Conservation (phyloP, 2,329 filamentous ascomycete species). For the Xylariaceae sp. region DNA sequence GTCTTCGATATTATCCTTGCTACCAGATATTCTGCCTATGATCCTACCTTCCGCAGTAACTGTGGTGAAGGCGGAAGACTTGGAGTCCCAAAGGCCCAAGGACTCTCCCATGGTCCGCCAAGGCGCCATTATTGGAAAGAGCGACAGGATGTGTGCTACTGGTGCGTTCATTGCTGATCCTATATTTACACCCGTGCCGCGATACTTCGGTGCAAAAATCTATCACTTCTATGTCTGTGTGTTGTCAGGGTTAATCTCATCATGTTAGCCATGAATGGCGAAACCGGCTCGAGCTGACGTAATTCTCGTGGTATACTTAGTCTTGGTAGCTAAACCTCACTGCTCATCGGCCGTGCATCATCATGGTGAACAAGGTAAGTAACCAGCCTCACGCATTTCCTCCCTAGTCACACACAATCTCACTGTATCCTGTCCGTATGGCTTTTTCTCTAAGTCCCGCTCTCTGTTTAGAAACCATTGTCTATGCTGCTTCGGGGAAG, state of each 20-base stretch:
- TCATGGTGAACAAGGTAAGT: conserved; percentile 59
- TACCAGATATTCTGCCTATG: conserved; percentile 55
- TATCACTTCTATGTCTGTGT: too few relatives aligned
- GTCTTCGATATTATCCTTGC: conserved; percentile 44
- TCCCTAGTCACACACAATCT: not conserved
- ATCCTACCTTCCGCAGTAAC: conserved; percentile 54
- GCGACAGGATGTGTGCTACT: conserved; percentile 61
- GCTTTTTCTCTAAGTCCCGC: not conserved
- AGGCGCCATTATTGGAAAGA: conserved; percentile 58
- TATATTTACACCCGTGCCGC: not conserved
- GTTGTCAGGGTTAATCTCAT: too few relatives aligned
- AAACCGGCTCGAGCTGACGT: too few relatives aligned
- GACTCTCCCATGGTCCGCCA: conserved; percentile 33
- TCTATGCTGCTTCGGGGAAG: conserved; percentile 58
- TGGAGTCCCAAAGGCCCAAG: conserved; percentile 35
- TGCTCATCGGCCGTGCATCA: conserved; percentile 61
- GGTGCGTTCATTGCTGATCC: conserved; percentile 42
- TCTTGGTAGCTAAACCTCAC: conserved; percentile 57
- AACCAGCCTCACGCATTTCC: not conserved
- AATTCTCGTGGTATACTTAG: too few relatives aligned
- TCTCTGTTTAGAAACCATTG: conserved; percentile 52
- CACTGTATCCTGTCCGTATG: conserved; percentile 15
- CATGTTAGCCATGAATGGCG: too few relatives aligned
- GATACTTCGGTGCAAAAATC: not conserved
- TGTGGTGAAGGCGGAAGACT: conserved; percentile 44